Base-by-base conservation (phyloP, 1,284 basidiomycete genomes). In the Rhodotorula sp. region DNA sequence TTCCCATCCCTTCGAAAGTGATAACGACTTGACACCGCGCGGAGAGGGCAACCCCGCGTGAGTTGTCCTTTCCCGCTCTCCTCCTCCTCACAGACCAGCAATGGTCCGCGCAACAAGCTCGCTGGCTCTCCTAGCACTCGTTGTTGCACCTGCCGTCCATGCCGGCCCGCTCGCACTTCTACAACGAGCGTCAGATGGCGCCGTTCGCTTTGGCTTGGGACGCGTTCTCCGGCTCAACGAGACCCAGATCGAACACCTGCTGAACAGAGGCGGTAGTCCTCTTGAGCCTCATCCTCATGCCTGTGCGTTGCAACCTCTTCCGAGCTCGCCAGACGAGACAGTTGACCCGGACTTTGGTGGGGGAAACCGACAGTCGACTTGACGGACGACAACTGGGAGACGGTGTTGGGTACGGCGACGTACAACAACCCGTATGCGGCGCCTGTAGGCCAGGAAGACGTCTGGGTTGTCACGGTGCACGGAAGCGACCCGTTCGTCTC, bases 381-480 rank as follows among this genome's bases (percentile, higher is more conserved):
- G 8, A 73, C 66, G 11, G 74, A 75, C 59, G 65, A 64, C 9
- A 73, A 75, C 56, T 75, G 54, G 54, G 51, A 64, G 37, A 68
- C 65, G 2, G 55, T 73, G 0, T 59, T 75, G 8, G 54, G 60
- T 1, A 71, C 74, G 0, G 74, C 67, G 6, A 64, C 67, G 2
- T 22, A 34, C 8, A 53, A 68, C 44, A 70, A 71, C 46, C 67
- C 71, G 2, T 68, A 65, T 22, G 67, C 69, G 16, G 8, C 50
- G 3, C 44, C 65, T 5, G 37, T 75, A 10, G 24, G 30, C 8
- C 37, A 62, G 5, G 68, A 75, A 26, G 71, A 64, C 2, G 47
- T 68, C 46, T 75, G 74, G 74, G 65, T 71, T 46, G 48, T 75
- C 48, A 62, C 68, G 20, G 67, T 75, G 7, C 60, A 68, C 50